A percentile compares a stretch with the other conserved stretches of the same genome.
Evolutionary conservation across 2,329 filamentous ascomycete species (phyloP).

Genomic region (Remersonia thermophila): DNA sequence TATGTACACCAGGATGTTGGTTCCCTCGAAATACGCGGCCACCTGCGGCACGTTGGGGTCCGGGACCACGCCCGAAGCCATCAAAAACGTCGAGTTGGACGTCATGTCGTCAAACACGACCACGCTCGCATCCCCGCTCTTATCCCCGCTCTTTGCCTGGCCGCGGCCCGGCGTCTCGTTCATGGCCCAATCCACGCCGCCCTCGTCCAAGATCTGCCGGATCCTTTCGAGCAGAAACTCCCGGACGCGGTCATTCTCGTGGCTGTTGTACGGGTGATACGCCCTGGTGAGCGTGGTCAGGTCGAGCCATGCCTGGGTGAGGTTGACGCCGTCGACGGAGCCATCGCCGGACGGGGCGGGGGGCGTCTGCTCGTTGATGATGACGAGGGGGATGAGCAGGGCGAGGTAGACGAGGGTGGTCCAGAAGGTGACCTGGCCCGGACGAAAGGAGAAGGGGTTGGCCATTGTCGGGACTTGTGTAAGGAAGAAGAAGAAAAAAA

Average conservation of each 20-base stretch:
- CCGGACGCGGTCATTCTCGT: slow-evolving; percentile 67
- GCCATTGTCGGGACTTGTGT: too few species aligned
- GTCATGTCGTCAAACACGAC: slow-evolving; percentile 67
- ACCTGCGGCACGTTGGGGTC: slow-evolving; percentile 6
- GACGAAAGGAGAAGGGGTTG: slow-evolving; percentile 64
- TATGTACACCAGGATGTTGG: slow-evolving; percentile 85
- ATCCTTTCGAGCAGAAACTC: slow-evolving; percentile 63
- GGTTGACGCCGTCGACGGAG: slow-evolving; percentile 54
- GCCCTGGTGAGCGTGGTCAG: slow-evolving; percentile 59
- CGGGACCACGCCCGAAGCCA: slow-evolving; percentile 19
- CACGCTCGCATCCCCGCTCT: slow-evolving; percentile 9
- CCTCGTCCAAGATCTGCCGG: slow-evolving; percentile 53
- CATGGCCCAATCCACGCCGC: slow-evolving; percentile 36
- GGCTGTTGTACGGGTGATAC: slow-evolving; percentile 85
- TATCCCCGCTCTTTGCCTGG: too few species aligned
- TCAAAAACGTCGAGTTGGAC: slow-evolving; percentile 63
- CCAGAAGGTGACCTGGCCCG: slow-evolving; percentile 70
- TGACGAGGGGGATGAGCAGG: slow-evolving; percentile 57
- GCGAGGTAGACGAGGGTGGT: slow-evolving; percentile 65
- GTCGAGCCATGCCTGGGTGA: slow-evolving; percentile 79
- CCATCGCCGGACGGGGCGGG: slow-evolving; percentile 40
- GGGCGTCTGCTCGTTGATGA: slow-evolving; percentile 67
- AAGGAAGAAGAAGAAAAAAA: too few species aligned
- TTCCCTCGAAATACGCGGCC: slow-evolving; percentile 78
- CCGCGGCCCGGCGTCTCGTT: too few species aligned